Evolutionary conservation across 768 basidiomycete species (phyloP).

Genomic region (Lactarius vividus): DNA sequence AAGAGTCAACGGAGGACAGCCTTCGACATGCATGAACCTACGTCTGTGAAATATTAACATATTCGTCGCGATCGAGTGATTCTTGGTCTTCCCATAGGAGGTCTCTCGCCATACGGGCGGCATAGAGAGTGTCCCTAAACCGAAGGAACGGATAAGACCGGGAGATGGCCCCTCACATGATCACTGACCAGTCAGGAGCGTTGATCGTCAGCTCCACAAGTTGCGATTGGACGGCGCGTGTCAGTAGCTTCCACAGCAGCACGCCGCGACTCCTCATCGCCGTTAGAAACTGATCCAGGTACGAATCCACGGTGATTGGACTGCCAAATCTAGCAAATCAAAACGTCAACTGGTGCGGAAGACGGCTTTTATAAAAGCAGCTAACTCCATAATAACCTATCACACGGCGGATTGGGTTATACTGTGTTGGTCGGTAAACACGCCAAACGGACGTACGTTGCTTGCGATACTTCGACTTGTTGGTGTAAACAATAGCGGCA

Average conservation of each 20-base stretch:
- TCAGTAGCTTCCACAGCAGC: slow-evolving; percentile 85
- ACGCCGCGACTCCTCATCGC: slow-evolving; percentile 63
- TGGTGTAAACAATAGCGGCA: slow-evolving; percentile 90
- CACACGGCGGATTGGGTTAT: background rate
- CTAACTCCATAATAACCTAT: slow-evolving; percentile 74
- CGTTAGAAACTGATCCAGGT: slow-evolving; percentile 72
- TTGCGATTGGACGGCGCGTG: slow-evolving; percentile 65
- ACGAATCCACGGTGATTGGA: slow-evolving; percentile 74
- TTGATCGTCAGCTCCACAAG: slow-evolving; percentile 82
- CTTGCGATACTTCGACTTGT: slow-evolving; percentile 96
- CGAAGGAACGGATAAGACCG: background rate
- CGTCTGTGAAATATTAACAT: slow-evolving; percentile 87
- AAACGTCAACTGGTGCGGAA: slow-evolving; percentile 7
- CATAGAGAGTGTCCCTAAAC: slow-evolving; percentile 82
- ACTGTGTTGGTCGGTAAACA: background rate
- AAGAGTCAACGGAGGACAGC: slow-evolving; percentile 12
- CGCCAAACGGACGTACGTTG: slow-evolving; percentile 51
- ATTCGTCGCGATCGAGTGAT: slow-evolving; percentile 75
- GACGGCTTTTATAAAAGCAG: slow-evolving; percentile 15
- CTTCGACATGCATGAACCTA: slow-evolving; percentile 41
- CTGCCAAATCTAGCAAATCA: slow-evolving; percentile 65
- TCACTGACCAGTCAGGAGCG: slow-evolving; percentile 84
- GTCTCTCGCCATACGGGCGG: slow-evolving; percentile 89
- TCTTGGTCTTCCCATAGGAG: slow-evolving; percentile 86
- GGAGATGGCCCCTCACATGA: background rate